These are phyloP conservation scores for Colletotrichum caudatum DNA, from an alignment of 2,329 filamentous ascomycete species.

Conservation along the genomic window DNA sequence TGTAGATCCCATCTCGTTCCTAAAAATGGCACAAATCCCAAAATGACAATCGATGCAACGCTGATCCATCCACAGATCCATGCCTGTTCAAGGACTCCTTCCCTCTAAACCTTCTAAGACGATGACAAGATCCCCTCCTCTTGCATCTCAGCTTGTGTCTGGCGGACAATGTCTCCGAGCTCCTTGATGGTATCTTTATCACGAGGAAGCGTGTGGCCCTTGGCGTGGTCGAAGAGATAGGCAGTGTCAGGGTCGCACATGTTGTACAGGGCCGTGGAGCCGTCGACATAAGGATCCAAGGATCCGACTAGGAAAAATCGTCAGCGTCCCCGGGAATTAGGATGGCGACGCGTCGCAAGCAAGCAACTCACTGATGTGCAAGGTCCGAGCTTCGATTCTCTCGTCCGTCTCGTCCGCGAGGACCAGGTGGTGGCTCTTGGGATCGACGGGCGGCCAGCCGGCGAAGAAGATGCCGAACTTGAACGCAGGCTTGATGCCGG, in stretches of 20 bases:
- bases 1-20: neutral
- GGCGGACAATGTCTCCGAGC: slow-evolving; percentile 58
- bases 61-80: slow-evolving; percentile 10
- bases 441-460: slow-evolving; percentile 65
- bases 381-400: slow-evolving; percentile 64
- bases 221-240: slow-evolving; percentile 73
- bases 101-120: slow-evolving; percentile 31
- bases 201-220: slow-evolving; percentile 72
- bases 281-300: slow-evolving; percentile 70
- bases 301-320: slow-evolving; percentile 57
- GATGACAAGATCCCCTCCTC: slow-evolving; percentile 34
- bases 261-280: slow-evolving; percentile 71
- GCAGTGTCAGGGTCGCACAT: slow-evolving; percentile 71
- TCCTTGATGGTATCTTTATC: slow-evolving; percentile 62
- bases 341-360: neutral
- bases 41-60: slow-evolving; percentile 17
- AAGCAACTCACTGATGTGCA: slow-evolving; percentile 60
- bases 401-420: slow-evolving; percentile 62
- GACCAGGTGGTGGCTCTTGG: slow-evolving; percentile 57
- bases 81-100: neutral
- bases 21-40: slow-evolving; percentile 8
- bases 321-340: slow-evolving; percentile 39
- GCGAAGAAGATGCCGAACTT: slow-evolving; percentile 65
- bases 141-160: slow-evolving; percentile 41
- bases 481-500: slow-evolving; percentile 51